These are phyloP conservation scores for Nakazawaea populi DNA, from an alignment of 805 yeast genomes.

Conservation along the genomic window DNA sequence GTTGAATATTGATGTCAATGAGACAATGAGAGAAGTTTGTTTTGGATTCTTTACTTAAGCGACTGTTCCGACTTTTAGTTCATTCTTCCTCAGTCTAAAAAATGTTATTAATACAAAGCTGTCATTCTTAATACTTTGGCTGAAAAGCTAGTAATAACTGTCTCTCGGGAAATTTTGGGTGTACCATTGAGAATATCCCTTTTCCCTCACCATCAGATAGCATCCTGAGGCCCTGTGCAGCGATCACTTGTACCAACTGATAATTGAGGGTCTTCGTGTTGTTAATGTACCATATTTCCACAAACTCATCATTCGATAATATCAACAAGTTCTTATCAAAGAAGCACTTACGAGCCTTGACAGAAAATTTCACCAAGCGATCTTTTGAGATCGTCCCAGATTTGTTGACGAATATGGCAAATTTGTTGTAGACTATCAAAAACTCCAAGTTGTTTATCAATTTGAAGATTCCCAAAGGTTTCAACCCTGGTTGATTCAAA, in stretches of 20 bases:
- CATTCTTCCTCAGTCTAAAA: too few relatives aligned
- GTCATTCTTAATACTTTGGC: neutral
- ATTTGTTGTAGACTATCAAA: constrained; percentile 62
- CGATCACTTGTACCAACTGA: constrained; percentile 59
- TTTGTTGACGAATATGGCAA: constrained; percentile 59
- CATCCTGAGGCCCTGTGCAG: constrained; percentile 56
- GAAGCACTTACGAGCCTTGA: constrained; percentile 32
- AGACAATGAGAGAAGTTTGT: too few relatives aligned
- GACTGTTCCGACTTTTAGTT: too few relatives aligned
- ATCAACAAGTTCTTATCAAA: constrained; percentile 42
- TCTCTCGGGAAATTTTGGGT: constrained; percentile 56
- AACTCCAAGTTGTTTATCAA: constrained; percentile 48
- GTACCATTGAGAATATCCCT: constrained; percentile 46
- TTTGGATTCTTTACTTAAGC: too few relatives aligned
- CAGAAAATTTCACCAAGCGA: constrained; percentile 36
- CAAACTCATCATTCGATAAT: constrained; percentile 56
- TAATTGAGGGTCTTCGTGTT: constrained; percentile 26
- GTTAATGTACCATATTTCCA: constrained; percentile 63
- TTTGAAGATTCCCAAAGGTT: constrained; percentile 61
- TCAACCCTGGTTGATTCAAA: constrained; percentile 28
- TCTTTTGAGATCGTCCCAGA: constrained; percentile 29
- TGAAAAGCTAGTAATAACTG: constrained; percentile 45
- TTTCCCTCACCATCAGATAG: constrained; percentile 29
- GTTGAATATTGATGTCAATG: too few relatives aligned
- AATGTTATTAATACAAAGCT: too few relatives aligned